Conservation (phyloP, 306 rosid genomes). For the Dryas alaskensis region DNA sequence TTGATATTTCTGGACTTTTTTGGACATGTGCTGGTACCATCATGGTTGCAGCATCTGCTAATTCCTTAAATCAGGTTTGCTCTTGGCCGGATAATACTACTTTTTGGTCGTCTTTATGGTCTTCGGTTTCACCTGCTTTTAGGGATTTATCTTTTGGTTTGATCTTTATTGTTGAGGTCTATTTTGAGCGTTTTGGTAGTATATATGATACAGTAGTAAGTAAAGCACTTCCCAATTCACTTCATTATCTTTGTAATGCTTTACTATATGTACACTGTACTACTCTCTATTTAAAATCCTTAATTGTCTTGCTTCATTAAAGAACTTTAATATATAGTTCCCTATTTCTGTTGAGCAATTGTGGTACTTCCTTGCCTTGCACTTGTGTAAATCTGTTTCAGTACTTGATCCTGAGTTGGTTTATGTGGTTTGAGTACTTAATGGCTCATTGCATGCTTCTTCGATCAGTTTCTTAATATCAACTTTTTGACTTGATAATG, state of each 20-base stretch:
- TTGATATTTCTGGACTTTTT: conserved; percentile 65
- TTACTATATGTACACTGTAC: background rate
- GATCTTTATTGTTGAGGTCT: too few relatives aligned
- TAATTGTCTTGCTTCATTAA: background rate
- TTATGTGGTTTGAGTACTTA: conserved; percentile 1
- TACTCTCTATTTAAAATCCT: background rate
- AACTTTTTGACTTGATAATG: background rate
- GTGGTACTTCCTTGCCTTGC: background rate
- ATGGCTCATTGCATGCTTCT: background rate
- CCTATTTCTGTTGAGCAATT: background rate
- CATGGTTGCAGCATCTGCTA: conserved; percentile 99
- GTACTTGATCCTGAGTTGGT: background rate
- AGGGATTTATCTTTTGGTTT: too few relatives aligned
- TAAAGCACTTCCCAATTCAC: background rate
- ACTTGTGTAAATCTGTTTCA: background rate
- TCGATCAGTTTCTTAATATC: background rate
- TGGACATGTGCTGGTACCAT: conserved; percentile 92
- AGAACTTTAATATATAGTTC: background rate
- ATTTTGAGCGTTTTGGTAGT: too few relatives aligned
- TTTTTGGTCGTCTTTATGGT: background rate
- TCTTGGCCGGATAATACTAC: background rate
- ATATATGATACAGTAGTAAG: too few relatives aligned
- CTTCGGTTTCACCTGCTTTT: too few relatives aligned
- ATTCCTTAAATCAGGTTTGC: conserved; percentile 82
- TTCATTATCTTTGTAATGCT: background rate